Evolutionary conservation across 1,284 basidiomycete genomes (phyloP), one percentile per base, ranked within the genome.

Genomic region (Ceratobasidium sp.): DNA sequence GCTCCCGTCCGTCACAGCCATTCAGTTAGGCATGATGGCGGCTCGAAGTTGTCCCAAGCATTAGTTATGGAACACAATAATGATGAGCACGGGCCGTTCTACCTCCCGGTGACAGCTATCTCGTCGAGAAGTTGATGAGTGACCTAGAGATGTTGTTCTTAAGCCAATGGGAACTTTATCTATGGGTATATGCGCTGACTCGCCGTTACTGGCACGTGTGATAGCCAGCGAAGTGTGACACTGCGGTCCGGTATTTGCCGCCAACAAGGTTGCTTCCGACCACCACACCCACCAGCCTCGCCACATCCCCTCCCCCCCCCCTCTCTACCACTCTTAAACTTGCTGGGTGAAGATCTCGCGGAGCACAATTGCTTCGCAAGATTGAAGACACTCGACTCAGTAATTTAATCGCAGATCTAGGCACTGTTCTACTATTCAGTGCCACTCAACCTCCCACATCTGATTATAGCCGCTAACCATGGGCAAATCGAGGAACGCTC

Each of bases 401-500:
- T 47, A 3, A 47, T 10, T 20, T 47, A 8, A 3, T 20, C 17
- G 45, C 10, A 20, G 45, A 47, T 47, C 45, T 17, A 47, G 20
- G 17, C 45, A 47, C 45, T n/a, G n/a, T n/a, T n/a, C n/a, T n/a
- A n/a, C n/a, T n/a, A n/a, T n/a, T n/a, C n/a, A n/a, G n/a, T n/a
- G n/a, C 37, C 15, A 3, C 58, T 15, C 33, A 4, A n/a, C 26
- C 58, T 17, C 23, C 15, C 20, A 3, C 5, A 10, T 39, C 26
- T 61, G 20, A 61, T 42, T 7, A 20, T 28, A 35, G 20, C 2
- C 28, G 17, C 33, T 1, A 13, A 31, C 35, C 26, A 61, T 66
- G 64, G 64, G 64, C 17, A 66, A 66, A 35, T n/a, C 45, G 26
- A 66, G 45, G 28, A 66, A 51, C n/a, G 3, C 26, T 28, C 64